These are phyloP conservation scores for Trichoderma virens DNA, from an alignment of 495 filamentous ascomycete genomes.

Conservation along the genomic window DNA sequence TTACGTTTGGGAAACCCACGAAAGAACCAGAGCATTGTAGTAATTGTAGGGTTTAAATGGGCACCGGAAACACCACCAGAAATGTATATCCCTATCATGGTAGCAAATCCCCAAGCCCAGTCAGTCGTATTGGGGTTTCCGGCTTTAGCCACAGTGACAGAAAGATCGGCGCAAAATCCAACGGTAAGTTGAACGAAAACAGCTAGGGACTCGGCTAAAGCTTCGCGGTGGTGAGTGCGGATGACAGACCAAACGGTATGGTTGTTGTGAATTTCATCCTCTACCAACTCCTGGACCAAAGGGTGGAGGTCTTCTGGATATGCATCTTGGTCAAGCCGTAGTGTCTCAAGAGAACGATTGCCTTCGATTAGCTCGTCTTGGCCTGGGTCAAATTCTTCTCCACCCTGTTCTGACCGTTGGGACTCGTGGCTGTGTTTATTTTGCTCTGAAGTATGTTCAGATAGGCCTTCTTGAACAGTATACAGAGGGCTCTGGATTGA, in stretches of 20 bases:
- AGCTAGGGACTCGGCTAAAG: slow-evolving; percentile 44
- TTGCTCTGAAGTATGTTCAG: not conserved
- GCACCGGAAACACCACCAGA: slow-evolving; percentile 49
- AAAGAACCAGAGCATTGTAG: slow-evolving; percentile 41
- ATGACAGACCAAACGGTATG: slow-evolving; percentile 48
- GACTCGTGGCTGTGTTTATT: not conserved
- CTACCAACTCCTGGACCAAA: slow-evolving; percentile 19
- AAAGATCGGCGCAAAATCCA: slow-evolving; percentile 41
- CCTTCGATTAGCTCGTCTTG: slow-evolving; percentile 10
- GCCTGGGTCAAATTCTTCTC: not conserved
- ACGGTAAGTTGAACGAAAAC: slow-evolving; percentile 27
- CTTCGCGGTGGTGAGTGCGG: slow-evolving; percentile 41
- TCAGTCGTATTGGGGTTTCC: slow-evolving; percentile 22
- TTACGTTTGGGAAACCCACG: slow-evolving; percentile 42
- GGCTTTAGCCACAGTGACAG: slow-evolving; percentile 37
- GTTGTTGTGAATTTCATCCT: slow-evolving; percentile 41
- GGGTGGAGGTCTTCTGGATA: slow-evolving; percentile 12
- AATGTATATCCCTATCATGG: slow-evolving; percentile 52
- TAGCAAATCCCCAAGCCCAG: slow-evolving; percentile 49
- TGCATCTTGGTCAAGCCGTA: slow-evolving; percentile 12
- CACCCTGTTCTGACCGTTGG: not conserved
- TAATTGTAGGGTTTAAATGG: slow-evolving; percentile 46
- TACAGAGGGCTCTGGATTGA: not conserved
- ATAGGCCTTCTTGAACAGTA: not conserved
- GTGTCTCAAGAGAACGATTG: slow-evolving; percentile 9